Conservation (phyloP, 1,284 basidiomycete genomes). For the Rhodotorula sp. region DNA sequence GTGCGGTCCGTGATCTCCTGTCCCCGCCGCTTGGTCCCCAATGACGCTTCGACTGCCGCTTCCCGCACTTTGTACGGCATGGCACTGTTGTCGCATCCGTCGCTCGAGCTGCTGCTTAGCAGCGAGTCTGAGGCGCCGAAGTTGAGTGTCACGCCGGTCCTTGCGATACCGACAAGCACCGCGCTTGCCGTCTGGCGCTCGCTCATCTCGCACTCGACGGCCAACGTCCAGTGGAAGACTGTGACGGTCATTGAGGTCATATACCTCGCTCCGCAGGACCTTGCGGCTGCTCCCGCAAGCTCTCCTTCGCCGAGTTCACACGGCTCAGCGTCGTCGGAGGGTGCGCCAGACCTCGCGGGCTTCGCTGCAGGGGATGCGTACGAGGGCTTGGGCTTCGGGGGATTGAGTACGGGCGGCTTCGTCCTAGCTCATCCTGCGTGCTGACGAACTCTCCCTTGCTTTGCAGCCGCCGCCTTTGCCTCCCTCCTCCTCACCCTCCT, state of each 20-base stretch:
- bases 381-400: neutral
- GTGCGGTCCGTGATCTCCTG: no score
- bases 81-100: no score
- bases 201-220: neutral
- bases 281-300: neutral
- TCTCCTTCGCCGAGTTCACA: neutral
- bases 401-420: neutral
- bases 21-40: no score
- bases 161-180: neutral
- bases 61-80: no score
- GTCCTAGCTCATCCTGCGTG: neutral
- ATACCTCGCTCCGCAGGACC: neutral
- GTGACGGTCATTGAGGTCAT: constrained; percentile 1
- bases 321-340: neutral
- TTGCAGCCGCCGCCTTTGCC: neutral
- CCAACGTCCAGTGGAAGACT: neutral
- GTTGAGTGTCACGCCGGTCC: no score
- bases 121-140: no score
- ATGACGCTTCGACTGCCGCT: no score
- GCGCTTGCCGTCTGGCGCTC: neutral
- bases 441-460: no score
- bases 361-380: neutral
- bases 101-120: no score
- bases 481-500: constrained; percentile 1
- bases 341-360: neutral